Percentiles rank a stretch among this genome's conserved stretches.
phyloP scores from a whole-genome alignment of 805 yeast species.

The Starmerella etchellsii region DNA sequence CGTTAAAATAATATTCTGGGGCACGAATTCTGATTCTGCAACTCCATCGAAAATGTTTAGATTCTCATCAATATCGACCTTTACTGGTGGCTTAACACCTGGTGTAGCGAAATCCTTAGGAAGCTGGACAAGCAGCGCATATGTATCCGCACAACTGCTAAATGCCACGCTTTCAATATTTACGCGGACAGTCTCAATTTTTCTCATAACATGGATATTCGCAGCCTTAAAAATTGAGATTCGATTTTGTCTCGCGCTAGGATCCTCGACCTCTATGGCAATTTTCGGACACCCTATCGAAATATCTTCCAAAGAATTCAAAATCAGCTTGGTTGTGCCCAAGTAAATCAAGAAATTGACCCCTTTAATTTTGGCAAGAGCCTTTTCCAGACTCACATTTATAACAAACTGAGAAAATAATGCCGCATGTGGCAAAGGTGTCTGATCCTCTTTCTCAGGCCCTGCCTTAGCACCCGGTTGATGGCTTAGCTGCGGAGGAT shows the following conservation, averaged over 20 bases:
- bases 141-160: constrained; percentile 10
- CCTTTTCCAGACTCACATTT: not conserved
- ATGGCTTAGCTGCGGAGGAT: not conserved
- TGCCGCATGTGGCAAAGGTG: not conserved
- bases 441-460: too few relatives aligned
- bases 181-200: not conserved
- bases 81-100: not conserved
- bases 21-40: not conserved
- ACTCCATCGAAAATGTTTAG: constrained; percentile 2
- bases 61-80: not conserved
- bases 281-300: not conserved
- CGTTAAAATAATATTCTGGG: not conserved
- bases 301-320: not conserved
- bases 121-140: not conserved
- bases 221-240: not conserved
- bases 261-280: not conserved
- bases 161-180: not conserved
- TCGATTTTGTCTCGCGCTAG: not conserved
- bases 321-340: not conserved
- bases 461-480: too few relatives aligned
- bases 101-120: not conserved
- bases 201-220: not conserved
- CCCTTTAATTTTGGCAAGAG: not conserved
- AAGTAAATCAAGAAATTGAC: not conserved
- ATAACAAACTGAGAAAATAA: not conserved